Conservation (phyloP, 2,329 filamentous ascomycete genomes). For the Geoglossum cookeanum region DNA sequence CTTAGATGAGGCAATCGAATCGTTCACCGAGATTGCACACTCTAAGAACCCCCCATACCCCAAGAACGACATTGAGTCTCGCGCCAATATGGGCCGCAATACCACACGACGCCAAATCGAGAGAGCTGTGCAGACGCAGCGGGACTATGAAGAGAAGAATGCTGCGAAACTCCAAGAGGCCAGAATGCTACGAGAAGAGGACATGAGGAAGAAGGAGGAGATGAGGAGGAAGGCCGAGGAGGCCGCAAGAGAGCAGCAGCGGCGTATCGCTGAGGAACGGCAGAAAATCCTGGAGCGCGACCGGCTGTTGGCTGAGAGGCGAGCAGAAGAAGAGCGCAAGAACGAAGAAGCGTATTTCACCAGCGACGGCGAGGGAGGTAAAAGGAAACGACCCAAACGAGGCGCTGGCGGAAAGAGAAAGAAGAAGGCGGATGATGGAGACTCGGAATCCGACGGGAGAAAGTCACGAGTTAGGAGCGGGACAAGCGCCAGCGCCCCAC, state of each 20-base stretch:
- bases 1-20: constrained; percentile 67
- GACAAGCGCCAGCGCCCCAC: background rate
- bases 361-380: constrained; percentile 64
- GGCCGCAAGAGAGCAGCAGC: constrained; percentile 51
- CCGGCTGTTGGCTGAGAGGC: constrained; percentile 48
- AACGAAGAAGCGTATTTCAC: constrained; percentile 62
- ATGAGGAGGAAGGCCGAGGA: constrained; percentile 48
- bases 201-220: constrained; percentile 60
- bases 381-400: constrained; percentile 48
- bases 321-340: constrained; percentile 49
- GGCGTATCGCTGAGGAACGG: constrained; percentile 72
- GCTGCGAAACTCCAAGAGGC: constrained; percentile 72
- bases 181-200: constrained; percentile 59
- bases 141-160: constrained; percentile 84
- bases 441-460: constrained; percentile 8
- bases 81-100: constrained; percentile 92
- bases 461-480: constrained; percentile 2
- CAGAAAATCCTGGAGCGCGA: constrained; percentile 57
- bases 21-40: constrained; percentile 39
- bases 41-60: constrained; percentile 65
- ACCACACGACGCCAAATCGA: constrained; percentile 87
- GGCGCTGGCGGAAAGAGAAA: constrained; percentile 22
- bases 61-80: constrained; percentile 74
- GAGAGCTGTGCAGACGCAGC: constrained; percentile 64
- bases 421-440: constrained; percentile 34